phyloP scores from a whole-genome alignment of 1,284 basidiomycete species.

The Pholiota adiposa region DNA sequence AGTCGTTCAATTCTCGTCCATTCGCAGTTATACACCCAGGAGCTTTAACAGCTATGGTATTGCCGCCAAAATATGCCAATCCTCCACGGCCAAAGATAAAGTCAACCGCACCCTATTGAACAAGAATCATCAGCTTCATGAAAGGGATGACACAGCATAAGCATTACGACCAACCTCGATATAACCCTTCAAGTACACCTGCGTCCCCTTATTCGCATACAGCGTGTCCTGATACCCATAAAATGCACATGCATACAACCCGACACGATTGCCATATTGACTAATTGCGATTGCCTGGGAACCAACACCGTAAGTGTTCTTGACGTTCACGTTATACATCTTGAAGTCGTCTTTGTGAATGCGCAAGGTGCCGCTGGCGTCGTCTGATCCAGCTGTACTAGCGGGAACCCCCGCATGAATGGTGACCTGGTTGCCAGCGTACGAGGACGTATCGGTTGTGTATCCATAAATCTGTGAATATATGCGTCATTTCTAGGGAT shows the following conservation, averaged over 20 bases:
- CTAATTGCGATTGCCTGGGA: conserved; percentile 59
- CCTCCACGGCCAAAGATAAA: conserved; percentile 55
- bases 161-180: conserved; percentile 42
- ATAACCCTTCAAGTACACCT: conserved; percentile 50
- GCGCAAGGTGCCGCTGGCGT: conserved; percentile 56
- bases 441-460: conserved; percentile 42
- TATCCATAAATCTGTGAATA: conserved; percentile 48
- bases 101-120: conserved; percentile 58
- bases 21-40: conserved; percentile 56
- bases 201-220: conserved; percentile 49
- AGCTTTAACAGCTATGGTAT: conserved; percentile 47
- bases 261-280: conserved; percentile 53
- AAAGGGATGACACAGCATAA: not conserved
- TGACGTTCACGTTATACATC: conserved; percentile 60
- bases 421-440: conserved; percentile 44
- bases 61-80: conserved; percentile 49
- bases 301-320: conserved; percentile 55
- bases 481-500: not conserved
- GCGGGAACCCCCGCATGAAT: conserved; percentile 47
- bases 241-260: conserved; percentile 55
- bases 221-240: conserved; percentile 54
- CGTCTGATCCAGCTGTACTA: conserved; percentile 51
- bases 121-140: not conserved
- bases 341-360: conserved; percentile 55
- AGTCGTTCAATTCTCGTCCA: conserved; percentile 51